phyloP scores from a whole-genome alignment of 768 basidiomycete species.

The Boletellus ananiceps region DNA sequence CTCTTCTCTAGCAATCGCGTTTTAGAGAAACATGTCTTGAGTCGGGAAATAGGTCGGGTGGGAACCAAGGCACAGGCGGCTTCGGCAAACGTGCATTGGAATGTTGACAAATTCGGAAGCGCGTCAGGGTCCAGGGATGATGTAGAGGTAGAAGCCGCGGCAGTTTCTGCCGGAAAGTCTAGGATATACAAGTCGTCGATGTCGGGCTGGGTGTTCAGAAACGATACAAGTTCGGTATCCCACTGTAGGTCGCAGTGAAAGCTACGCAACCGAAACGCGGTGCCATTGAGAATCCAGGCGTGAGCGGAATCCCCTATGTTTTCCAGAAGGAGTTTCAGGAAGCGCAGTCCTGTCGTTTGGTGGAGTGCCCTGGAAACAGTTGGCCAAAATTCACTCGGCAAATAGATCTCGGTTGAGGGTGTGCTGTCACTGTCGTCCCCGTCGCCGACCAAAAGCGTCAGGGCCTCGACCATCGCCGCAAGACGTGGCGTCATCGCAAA shows the following conservation, averaged over 20 bases:
- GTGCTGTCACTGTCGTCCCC: slow-evolving; percentile 5
- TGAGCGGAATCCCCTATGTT: slow-evolving; percentile 22
- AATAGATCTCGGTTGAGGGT: not conserved
- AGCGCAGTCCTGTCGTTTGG: slow-evolving; percentile 43
- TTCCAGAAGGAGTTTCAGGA: slow-evolving; percentile 46
- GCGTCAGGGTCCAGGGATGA: slow-evolving; percentile 26
- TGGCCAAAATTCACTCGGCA: slow-evolving; percentile 45
- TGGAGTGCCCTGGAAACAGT: slow-evolving; percentile 46
- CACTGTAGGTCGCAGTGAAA: slow-evolving; percentile 67
- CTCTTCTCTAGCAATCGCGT: slow-evolving; percentile 46
- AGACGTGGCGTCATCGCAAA: slow-evolving; percentile 45
- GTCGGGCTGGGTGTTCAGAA: slow-evolving; percentile 23
- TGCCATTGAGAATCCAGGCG: slow-evolving; percentile 38
- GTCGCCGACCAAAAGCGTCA: slow-evolving; percentile 44
- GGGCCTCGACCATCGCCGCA: slow-evolving; percentile 47
- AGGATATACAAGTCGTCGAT: slow-evolving; percentile 30
- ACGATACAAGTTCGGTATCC: slow-evolving; percentile 48
- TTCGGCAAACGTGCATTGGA: slow-evolving; percentile 68
- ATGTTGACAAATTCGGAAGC: slow-evolving; percentile 46
- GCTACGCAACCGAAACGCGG: slow-evolving; percentile 50
- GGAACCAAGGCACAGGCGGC: slow-evolving; percentile 56
- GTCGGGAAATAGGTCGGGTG: slow-evolving; percentile 51
- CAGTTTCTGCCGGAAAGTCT: slow-evolving; percentile 23
- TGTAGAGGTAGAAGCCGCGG: slow-evolving; percentile 12
- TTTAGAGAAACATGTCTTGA: slow-evolving; percentile 67